Evolutionary conservation across 2,329 filamentous ascomycete genomes (phyloP), one percentile per base, ranked within the genome.

Genomic region (Dryadomyces quercus-mongolicae): DNA sequence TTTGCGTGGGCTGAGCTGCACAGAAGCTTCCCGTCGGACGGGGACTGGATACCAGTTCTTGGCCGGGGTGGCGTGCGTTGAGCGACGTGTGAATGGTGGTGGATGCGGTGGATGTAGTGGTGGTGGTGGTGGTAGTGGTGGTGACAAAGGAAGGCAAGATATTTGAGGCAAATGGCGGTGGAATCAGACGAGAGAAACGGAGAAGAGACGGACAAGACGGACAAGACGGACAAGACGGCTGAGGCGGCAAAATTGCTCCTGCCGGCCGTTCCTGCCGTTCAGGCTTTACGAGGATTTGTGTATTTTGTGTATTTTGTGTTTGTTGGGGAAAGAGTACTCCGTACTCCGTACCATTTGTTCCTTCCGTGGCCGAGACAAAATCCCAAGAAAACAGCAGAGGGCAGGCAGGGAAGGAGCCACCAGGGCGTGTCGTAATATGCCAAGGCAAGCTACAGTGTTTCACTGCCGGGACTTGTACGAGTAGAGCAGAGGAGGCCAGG

Each of bases 401-500:
- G 21, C 45, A 45, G 43, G 18, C 22, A 50, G 36, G 48, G 21
- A 34, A 42, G 21, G 5, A 10, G 31, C 48, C 12, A 36, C 34
- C 34, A 40, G 48, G 31, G 16, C 46, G 21, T n/a, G 46, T 22
- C 21, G 34, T 18, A 49, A 36, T 36, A 40, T 49, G 47, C 38
- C 25, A 38, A 38, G 36, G 47, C 46, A 46, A 42, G n/a, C 21
- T 8, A 42, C 25, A 47, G 34, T 9, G 50, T 53, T 53, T 47
- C 55, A 56, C 50, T 51, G 55, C 55, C 36, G 51, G 46, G 40
- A 7, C 46, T 47, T 46, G 52, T 55, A 51, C 36, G 15, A 25
- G 18, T 34, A 16, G 20, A 25, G 49, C 44, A 49, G 38, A 38
- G 48, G 42, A 51, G 46, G n/a, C n/a, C n/a, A n/a, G n/a, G n/a